Conservation (phyloP, 23 red algal species). For the Gracilaria vermiculophylla region DNA sequence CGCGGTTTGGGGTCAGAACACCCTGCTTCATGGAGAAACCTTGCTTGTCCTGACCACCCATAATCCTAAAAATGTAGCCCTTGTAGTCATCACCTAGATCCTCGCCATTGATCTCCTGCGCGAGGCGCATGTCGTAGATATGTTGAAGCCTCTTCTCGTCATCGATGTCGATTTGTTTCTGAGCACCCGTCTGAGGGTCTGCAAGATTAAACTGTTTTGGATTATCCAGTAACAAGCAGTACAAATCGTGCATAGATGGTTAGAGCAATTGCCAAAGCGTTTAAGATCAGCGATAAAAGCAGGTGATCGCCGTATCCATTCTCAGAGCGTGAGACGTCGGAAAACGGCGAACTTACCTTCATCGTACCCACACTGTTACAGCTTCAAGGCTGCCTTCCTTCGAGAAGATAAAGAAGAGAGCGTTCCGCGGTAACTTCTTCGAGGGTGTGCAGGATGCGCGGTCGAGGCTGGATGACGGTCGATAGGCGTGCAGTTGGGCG, state of each 20-base stretch:
- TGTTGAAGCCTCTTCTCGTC: constrained; percentile 92
- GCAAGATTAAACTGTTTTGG: constrained; percentile 86
- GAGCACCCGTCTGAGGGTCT: constrained; percentile 93
- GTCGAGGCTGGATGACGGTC: neutral
- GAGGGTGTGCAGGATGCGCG: neutral
- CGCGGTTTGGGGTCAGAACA: constrained; percentile 91
- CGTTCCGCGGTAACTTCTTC: neutral
- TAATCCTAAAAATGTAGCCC: constrained; percentile 94
- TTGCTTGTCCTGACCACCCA: constrained; percentile 99
- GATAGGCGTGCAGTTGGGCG: neutral
- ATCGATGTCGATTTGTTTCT: constrained; percentile 95
- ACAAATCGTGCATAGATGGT: too few species aligned
- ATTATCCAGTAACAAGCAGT: neutral
- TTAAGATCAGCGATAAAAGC: neutral
- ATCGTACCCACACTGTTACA: neutral
- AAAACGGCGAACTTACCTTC: neutral
- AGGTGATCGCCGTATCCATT: neutral
- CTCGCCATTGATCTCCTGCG: constrained; percentile 90
- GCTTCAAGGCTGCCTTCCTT: neutral
- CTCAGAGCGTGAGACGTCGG: neutral
- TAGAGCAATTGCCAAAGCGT: neutral
- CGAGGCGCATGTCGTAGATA: constrained; percentile 94
- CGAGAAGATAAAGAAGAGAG: neutral
- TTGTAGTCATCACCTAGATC: constrained; percentile 90
- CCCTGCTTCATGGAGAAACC: constrained; percentile 98